A percentile compares a stretch with the other conserved stretches of the same genome.
Evolutionary conservation across 192 early-diverging fungal genomes (phyloP).

Genomic region (Rhizophlyctis rosea): DNA sequence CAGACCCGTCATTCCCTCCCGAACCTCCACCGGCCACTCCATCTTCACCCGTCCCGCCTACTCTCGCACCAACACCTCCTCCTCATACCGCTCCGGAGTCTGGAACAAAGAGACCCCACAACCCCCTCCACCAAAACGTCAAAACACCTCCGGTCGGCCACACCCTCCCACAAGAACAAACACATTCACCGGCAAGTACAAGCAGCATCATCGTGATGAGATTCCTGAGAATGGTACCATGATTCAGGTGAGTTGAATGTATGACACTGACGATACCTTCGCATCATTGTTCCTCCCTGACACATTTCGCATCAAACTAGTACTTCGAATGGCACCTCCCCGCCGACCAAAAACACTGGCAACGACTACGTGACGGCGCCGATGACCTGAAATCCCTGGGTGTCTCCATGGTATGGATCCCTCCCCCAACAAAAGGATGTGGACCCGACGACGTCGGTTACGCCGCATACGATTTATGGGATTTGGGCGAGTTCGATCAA

Average conservation of each 20-base stretch:
- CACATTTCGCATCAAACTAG: background rate
- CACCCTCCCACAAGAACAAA: no score
- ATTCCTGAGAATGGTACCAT: constrained; percentile 30
- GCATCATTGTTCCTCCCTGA: background rate
- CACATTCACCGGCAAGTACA: background rate
- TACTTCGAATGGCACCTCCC: constrained; percentile 17
- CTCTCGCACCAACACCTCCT: no score
- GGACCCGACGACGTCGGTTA: constrained; percentile 40
- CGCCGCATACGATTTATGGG: constrained; percentile 48
- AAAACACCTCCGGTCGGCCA: no score
- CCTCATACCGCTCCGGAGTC: background rate
- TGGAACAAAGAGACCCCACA: background rate
- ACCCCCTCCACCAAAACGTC: no score
- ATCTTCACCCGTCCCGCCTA: no score
- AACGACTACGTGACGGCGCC: constrained; percentile 36
- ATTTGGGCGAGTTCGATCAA: constrained; percentile 49
- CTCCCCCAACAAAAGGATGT: constrained; percentile 45
- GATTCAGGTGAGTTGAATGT: constrained; percentile 27
- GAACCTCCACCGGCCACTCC: no score
- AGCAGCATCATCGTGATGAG: constrained; percentile 20
- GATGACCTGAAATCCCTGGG: constrained; percentile 34
- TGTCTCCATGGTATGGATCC: constrained; percentile 46
- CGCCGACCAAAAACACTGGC: constrained; percentile 30
- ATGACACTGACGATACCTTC: background rate
- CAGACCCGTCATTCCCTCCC: no score